Percentiles rank a stretch among this genome's conserved stretches.
Conservation (phyloP, 495 filamentous ascomycete genomes). For the Entonaema liquescens region DNA sequence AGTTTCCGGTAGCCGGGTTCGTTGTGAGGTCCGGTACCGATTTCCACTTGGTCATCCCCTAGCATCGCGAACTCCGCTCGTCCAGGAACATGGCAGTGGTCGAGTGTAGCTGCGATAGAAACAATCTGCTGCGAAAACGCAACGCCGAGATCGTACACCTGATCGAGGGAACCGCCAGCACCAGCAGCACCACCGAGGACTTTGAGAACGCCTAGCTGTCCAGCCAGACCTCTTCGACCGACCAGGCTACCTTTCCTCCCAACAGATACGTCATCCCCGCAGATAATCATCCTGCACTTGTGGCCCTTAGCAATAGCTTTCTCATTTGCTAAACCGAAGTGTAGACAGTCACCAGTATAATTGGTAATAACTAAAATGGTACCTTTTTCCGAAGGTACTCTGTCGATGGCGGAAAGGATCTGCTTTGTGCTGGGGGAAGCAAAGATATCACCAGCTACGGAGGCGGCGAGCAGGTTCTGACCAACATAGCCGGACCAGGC, state of each 20-base stretch:
- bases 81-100: constrained; percentile 71
- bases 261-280: constrained; percentile 69
- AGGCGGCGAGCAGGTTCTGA: constrained; percentile 66
- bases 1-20: constrained; percentile 67
- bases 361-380: constrained; percentile 71
- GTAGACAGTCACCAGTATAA: constrained; percentile 72
- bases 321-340: constrained; percentile 70
- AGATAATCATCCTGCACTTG: constrained; percentile 64
- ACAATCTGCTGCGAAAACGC: constrained; percentile 63
- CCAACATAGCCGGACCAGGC: constrained; percentile 72
- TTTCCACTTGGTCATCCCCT: constrained; percentile 58
- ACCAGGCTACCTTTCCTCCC: constrained; percentile 65
- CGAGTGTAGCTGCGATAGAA: constrained; percentile 67
- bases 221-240: constrained; percentile 66
- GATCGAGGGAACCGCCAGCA: constrained; percentile 62
- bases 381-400: constrained; percentile 64
- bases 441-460: constrained; percentile 69
- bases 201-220: constrained; percentile 59
- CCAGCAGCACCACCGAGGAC: constrained; percentile 57
- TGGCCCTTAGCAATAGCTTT: constrained; percentile 65
- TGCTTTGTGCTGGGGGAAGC: constrained; percentile 69
- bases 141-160: constrained; percentile 64
- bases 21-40: constrained; percentile 71
- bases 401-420: constrained; percentile 65
- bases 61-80: constrained; percentile 63